A percentile compares a stretch with the other conserved stretches of the same genome.
These are phyloP conservation scores for Aspergillus brunneoviolaceus DNA, from an alignment of 2,329 filamentous ascomycete genomes.

Conservation along the genomic window DNA sequence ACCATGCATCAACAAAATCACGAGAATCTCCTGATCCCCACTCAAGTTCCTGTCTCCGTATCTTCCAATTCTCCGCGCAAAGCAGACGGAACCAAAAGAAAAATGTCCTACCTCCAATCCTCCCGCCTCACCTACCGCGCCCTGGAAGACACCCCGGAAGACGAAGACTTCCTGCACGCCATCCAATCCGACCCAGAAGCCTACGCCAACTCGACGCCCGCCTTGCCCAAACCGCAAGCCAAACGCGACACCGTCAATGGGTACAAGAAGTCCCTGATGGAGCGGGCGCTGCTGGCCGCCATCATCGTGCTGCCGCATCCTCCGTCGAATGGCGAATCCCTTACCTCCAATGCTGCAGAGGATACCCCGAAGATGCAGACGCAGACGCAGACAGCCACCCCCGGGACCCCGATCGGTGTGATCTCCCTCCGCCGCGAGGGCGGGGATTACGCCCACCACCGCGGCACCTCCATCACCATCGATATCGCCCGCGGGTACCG, in stretches of 20 bases:
- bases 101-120: not conserved
- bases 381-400: not conserved
- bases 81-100: too few relatives aligned
- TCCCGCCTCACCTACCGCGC: conserved; percentile 15
- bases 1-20: too few relatives aligned
- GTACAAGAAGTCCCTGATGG: not conserved
- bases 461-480: conserved; percentile 6
- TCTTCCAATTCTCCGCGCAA: too few relatives aligned
- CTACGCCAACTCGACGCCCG: not conserved
- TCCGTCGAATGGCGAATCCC: too few relatives aligned
- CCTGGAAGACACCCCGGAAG: conserved; percentile 13
- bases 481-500: conserved; percentile 5
- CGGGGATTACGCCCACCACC: not conserved
- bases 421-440: not conserved
- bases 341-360: too few relatives aligned
- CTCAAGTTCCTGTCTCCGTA: too few relatives aligned
- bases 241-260: not conserved
- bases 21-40: too few relatives aligned
- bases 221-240: not conserved
- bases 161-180: conserved; percentile 13
- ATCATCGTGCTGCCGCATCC: not conserved
- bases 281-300: not conserved
- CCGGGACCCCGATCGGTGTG: not conserved
- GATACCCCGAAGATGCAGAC: not conserved
- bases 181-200: not conserved